Evolutionary conservation across 371 early-diverging fungal genomes (phyloP).

Genomic region (Rhizopus sp.): DNA sequence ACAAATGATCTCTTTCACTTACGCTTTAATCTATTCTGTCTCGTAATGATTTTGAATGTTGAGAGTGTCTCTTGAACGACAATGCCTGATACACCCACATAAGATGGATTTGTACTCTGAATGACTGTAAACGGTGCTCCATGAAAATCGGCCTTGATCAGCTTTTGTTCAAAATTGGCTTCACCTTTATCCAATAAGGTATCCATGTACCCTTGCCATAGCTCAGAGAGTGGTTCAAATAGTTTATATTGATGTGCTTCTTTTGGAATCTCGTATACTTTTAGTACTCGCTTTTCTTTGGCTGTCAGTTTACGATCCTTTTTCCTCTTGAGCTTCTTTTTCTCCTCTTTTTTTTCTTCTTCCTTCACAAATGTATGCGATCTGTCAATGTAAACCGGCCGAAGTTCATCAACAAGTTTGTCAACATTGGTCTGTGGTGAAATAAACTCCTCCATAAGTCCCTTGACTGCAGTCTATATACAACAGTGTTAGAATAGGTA

Average conservation of each 20-base stretch:
- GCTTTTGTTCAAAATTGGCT: slow-evolving; percentile 56
- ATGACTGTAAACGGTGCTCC: slow-evolving; percentile 79
- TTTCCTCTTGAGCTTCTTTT: slow-evolving; percentile 25
- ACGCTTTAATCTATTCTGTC: slow-evolving; percentile 65
- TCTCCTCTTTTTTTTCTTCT: slow-evolving; percentile 17
- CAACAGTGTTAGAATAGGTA: slow-evolving; percentile 2
- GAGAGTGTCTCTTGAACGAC: slow-evolving; percentile 89
- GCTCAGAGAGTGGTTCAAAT: slow-evolving; percentile 73
- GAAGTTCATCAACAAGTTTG: slow-evolving; percentile 6
- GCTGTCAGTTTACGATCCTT: slow-evolving; percentile 57
- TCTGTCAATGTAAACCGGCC: slow-evolving; percentile 21
- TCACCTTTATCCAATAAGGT: slow-evolving; percentile 54
- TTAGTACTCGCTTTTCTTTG: slow-evolving; percentile 58
- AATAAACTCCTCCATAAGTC: slow-evolving; percentile 22
- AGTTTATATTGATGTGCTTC: slow-evolving; percentile 54
- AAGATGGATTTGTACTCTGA: slow-evolving; percentile 79
- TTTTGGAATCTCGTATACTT: slow-evolving; percentile 68
- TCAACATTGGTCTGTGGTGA: slow-evolving; percentile 13
- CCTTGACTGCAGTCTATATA: slow-evolving; percentile 16
- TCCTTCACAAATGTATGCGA: slow-evolving; percentile 22
- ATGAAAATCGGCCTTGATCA: slow-evolving; percentile 86
- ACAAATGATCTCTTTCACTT: slow-evolving; percentile 18
- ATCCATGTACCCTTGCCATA: slow-evolving; percentile 85
- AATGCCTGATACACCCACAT: slow-evolving; percentile 81
- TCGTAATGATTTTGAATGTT: slow-evolving; percentile 80